Evolutionary conservation across 1,284 basidiomycete genomes (phyloP), one percentile per base, ranked within the genome.

Genomic region (Rhizoctonia solani): DNA sequence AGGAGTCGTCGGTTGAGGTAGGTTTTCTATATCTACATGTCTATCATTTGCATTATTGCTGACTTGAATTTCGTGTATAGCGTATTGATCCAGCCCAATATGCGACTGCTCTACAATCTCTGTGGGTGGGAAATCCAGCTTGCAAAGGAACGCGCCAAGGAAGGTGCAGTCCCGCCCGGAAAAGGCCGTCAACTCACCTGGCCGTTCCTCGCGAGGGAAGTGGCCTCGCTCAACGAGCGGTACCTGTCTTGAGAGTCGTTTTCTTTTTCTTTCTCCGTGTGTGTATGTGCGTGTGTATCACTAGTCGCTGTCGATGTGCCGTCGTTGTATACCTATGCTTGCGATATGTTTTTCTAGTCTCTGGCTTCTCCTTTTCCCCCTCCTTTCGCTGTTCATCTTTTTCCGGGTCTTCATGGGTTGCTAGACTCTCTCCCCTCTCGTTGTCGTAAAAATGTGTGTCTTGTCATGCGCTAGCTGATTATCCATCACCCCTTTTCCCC

Each of bases 101-200:
- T 97, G 84, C 84, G 93, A 47, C 81, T 98, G 76, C 78, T 97
- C 76, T 97, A 95, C 79, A 96, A 97, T 76, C 81, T 97, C 37
- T 88, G 93, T 74, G 92, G 92, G 11, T 97, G 94, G 93, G 94
- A 97, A 78, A 86, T 93, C 72, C 87, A 87, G 77, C 82, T 94
- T 37, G 90, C 89, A 16, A 81, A 83, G 69, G 85, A 87, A 73
- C 82, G 87, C n/a, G 86, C 85, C 1, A 80, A 79, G 1, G 81
- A 74, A 14, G 81, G 86, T 70, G 79, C 41, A 14, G 44, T 66
- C 34, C 44, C 50, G 19, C 42, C n/a, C 27, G 70, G 69, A 39
- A 61, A 53, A 29, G 52, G 59, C 30, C 49, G 65, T 39, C 83
- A 85, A 70, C 76, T 91, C 74, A 89, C 83, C 67, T 92, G 90